Conservation (phyloP, 2,329 filamentous ascomycete genomes). For the Alternaria novae-zelandiae region DNA sequence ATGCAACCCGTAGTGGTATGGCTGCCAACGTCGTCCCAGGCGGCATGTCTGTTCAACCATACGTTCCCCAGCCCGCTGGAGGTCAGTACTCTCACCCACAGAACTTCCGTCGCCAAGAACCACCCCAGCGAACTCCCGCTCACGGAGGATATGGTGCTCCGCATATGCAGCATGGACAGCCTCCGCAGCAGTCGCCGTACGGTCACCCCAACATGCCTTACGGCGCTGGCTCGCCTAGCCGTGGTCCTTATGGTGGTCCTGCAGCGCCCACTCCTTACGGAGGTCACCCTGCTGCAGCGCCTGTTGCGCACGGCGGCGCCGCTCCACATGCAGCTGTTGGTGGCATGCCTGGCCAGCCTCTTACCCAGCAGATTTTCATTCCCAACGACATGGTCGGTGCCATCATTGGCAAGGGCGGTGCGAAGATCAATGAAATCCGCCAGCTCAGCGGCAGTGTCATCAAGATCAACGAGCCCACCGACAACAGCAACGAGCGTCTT, state of each 20-base stretch:
- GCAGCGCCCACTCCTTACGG: conserved; percentile 74
- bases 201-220: conserved; percentile 77
- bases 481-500: conserved; percentile 97
- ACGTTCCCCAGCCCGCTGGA: conserved; percentile 89
- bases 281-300: conserved; percentile 62
- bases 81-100: conserved; percentile 94
- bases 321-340: conserved; percentile 68
- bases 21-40: conserved; percentile 93
- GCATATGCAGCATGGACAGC: conserved; percentile 72
- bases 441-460: conserved; percentile 97
- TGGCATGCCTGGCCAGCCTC: conserved; percentile 72
- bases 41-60: conserved; percentile 99
- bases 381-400: conserved; percentile 99
- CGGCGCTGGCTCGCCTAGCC: conserved; percentile 71
- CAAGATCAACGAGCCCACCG: conserved; percentile 99
- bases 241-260: conserved; percentile 75
- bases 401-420: conserved; percentile 97
- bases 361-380: conserved; percentile 99
- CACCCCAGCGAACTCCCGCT: conserved; percentile 73
- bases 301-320: conserved; percentile 68
- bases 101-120: conserved; percentile 73
- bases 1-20: conserved; percentile 91
- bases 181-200: conserved; percentile 51
- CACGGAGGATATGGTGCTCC: conserved; percentile 69
- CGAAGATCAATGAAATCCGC: conserved; percentile 99